A percentile compares a stretch with the other conserved stretches of the same genome.
Conservation (phyloP, 2,329 filamentous ascomycete genomes). For the Eutypa lata region DNA sequence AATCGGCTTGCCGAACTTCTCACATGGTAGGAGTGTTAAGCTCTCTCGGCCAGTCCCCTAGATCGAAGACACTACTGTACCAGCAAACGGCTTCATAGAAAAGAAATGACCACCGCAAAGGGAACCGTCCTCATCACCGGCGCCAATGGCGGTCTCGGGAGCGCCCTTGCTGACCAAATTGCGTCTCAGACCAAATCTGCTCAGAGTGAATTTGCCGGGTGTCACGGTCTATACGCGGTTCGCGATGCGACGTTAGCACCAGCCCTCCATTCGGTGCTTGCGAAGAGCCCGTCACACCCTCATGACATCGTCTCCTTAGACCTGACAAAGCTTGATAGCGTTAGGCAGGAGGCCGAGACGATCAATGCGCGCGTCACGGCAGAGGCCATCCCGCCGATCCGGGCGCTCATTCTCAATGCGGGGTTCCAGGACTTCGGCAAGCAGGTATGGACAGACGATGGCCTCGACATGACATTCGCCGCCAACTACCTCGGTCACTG, state of each 20-base stretch:
- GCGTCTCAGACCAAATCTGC: not conserved
- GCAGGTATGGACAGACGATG: conserved; percentile 15
- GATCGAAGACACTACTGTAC: not conserved
- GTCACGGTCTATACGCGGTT: conserved; percentile 10
- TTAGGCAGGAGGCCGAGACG: conserved; percentile 4
- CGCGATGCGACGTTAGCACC: conserved; percentile 1
- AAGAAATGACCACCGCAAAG: conserved; percentile 3
- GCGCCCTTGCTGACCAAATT: conserved; percentile 5
- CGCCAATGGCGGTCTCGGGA: conserved; percentile 15
- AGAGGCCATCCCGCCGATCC: conserved; percentile 34
- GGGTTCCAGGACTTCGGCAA: conserved; percentile 20
- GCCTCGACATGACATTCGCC: conserved; percentile 20
- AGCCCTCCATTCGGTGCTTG: not conserved
- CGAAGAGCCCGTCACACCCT: conserved; percentile 1
- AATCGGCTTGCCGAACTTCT: not conserved
- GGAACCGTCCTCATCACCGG: conserved; percentile 14
- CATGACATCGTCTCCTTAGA: conserved; percentile 9
- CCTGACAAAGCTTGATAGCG: conserved; percentile 7
- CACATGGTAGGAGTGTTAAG: not conserved
- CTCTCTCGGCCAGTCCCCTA: not conserved
- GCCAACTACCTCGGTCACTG: conserved; percentile 25
- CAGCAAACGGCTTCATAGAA: not conserved
- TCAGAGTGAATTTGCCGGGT: not conserved
- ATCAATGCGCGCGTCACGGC: conserved; percentile 10
- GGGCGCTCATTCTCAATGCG: conserved; percentile 35